Evolutionary conservation across 2,329 filamentous ascomycete genomes (phyloP).

Genomic region (Scortechinia acanthostroma): DNA sequence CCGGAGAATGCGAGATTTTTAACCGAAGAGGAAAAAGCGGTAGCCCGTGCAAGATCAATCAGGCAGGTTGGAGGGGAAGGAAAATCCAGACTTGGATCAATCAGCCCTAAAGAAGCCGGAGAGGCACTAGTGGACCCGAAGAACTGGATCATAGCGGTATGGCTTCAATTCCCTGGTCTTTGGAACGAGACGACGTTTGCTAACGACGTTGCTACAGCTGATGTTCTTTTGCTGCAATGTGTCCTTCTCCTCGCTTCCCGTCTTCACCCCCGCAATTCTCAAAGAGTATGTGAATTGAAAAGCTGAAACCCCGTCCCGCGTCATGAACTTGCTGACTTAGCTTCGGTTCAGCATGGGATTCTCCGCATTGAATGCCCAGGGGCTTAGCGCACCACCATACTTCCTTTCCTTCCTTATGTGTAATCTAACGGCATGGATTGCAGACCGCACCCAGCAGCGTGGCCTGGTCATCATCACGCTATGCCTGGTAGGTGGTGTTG

Average conservation of each 20-base stretch:
- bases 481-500: slow-evolving; percentile 11
- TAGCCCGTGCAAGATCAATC: not conserved
- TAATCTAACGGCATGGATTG: slow-evolving; percentile 14
- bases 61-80: not conserved
- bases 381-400: slow-evolving; percentile 13
- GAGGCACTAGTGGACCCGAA: not conserved
- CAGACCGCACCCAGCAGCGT: slow-evolving; percentile 15
- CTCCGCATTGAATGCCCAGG: slow-evolving; percentile 13
- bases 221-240: slow-evolving; percentile 2
- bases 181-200: not conserved
- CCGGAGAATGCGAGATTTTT: slow-evolving; percentile 6
- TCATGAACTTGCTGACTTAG: too few species aligned
- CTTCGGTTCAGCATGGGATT: slow-evolving; percentile 1
- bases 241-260: not conserved
- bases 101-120: not conserved
- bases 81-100: not conserved
- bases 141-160: not conserved
- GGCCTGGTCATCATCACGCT: slow-evolving; percentile 11
- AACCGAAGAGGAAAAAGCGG: slow-evolving; percentile 8
- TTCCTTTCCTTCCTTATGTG: slow-evolving; percentile 14
- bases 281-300: too few species aligned
- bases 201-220: not conserved
- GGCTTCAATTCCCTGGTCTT: too few species aligned
- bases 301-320: too few species aligned
- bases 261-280: not conserved